Percentiles rank a stretch among this genome's conserved stretches.
Conservation (phyloP, 306 rosid genomes). For the Corylus heterophylla region DNA sequence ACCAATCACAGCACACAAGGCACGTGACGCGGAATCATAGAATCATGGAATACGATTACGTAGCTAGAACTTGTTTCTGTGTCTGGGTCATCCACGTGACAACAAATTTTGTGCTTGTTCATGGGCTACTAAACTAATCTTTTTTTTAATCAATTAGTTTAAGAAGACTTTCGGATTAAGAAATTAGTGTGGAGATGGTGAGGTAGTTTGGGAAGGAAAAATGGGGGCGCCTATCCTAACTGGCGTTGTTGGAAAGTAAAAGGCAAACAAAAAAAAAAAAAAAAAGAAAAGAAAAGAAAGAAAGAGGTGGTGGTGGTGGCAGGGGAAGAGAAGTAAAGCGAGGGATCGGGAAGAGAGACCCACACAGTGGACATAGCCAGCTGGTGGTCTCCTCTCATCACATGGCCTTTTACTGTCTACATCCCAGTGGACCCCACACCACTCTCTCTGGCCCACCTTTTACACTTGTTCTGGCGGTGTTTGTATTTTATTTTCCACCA, state of each 20-base stretch:
- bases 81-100: too few species aligned
- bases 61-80: neutral
- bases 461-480: slow-evolving; percentile 12
- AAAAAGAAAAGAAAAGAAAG: too few species aligned
- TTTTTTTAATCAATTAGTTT: too few species aligned
- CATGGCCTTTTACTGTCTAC: slow-evolving; percentile 42
- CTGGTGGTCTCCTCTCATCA: slow-evolving; percentile 60
- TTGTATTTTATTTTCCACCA: too few species aligned
- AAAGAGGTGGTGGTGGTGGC: neutral
- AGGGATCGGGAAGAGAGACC: slow-evolving; percentile 22
- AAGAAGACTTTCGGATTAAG: too few species aligned
- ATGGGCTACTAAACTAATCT: too few species aligned
- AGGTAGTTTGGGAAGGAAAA: neutral
- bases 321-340: slow-evolving; percentile 1
- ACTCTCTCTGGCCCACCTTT: slow-evolving; percentile 24
- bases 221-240: too few species aligned
- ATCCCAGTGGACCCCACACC: slow-evolving; percentile 22
- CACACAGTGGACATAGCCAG: slow-evolving; percentile 52
- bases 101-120: neutral
- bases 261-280: neutral
- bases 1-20: slow-evolving; percentile 5
- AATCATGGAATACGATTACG: slow-evolving; percentile 1
- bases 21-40: slow-evolving; percentile 32
- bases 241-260: slow-evolving; percentile 6
- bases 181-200: neutral